Evolutionary conservation across 257 asterid genomes (phyloP).

Genomic region (Nicotiana paniculata): DNA sequence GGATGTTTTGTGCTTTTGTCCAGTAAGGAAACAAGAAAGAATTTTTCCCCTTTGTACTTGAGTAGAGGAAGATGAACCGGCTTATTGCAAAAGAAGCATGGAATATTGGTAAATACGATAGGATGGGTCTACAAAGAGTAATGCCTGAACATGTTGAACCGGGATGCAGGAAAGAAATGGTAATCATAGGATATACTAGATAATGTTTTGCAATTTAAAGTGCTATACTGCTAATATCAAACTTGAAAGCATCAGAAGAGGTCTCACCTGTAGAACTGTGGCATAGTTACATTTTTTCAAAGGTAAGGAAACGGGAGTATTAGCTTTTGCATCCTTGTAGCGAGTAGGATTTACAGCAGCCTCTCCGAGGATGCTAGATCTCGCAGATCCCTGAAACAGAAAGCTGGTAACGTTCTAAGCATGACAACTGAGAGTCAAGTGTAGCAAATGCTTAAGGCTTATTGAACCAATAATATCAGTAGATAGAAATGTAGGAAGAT

Average conservation of each 20-base stretch:
- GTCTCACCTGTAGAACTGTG: constrained; percentile 34
- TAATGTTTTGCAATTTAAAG: background rate
- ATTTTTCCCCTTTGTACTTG: background rate
- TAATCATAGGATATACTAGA: background rate
- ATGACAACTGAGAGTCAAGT: background rate
- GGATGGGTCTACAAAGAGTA: background rate
- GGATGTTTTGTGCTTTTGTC: background rate
- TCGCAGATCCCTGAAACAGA: constrained; percentile 32
- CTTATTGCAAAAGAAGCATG: background rate
- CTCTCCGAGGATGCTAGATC: constrained; percentile 41
- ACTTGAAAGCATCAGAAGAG: constrained; percentile 1
- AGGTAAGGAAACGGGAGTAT: constrained; percentile 31
- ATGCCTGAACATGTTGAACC: background rate
- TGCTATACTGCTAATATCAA: background rate
- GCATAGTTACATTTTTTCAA: constrained; percentile 31
- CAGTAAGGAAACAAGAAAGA: background rate
- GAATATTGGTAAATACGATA: background rate
- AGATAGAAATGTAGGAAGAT: background rate
- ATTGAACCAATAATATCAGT: background rate
- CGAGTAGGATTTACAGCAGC: constrained; percentile 24
- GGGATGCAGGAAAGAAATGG: background rate
- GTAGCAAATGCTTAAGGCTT: background rate
- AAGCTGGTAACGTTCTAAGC: background rate
- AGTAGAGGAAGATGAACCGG: background rate
- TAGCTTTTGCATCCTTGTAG: constrained; percentile 25